A percentile compares a stretch with the other conserved stretches of the same genome.
Conservation (phyloP, 306 rosid species). For the Pterocarpus macrocarpus region DNA sequence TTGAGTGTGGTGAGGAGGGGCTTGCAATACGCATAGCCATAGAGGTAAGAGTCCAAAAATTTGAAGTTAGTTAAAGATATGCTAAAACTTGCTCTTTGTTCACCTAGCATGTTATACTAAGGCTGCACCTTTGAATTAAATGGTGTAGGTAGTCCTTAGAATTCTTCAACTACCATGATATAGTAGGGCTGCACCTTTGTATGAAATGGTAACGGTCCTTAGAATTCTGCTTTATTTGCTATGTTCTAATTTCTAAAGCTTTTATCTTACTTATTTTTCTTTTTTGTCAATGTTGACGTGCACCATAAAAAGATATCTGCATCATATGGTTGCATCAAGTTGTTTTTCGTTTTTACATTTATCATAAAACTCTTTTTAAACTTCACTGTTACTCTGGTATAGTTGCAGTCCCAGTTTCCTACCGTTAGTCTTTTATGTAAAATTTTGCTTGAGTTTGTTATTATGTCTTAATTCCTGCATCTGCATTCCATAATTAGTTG, state of each 20-base stretch:
- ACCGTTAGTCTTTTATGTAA: background rate
- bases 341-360: no score
- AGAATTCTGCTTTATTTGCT: conserved; percentile 14
- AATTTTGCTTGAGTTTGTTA: background rate
- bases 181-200: background rate
- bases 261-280: conserved; percentile 7
- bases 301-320: conserved; percentile 10
- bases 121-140: conserved; percentile 22
- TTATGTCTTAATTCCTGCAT: background rate
- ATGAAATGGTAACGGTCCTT: conserved; percentile 7
- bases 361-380: background rate
- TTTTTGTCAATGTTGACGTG: background rate
- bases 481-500: background rate
- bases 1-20: conserved; percentile 89
- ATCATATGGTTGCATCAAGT: conserved; percentile 6
- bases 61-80: conserved; percentile 1
- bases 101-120: background rate
- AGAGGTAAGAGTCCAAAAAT: conserved; percentile 69
- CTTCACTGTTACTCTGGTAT: background rate
- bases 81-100: conserved; percentile 35
- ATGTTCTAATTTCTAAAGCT: background rate
- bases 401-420: background rate
- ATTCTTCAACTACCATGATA: background rate
- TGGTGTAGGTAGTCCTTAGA: background rate
- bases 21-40: conserved; percentile 83